A percentile compares a stretch with the other conserved stretches of the same genome.
Conservation (phyloP, 2,329 filamentous ascomycete genomes). For the Monilinia laxa region DNA sequence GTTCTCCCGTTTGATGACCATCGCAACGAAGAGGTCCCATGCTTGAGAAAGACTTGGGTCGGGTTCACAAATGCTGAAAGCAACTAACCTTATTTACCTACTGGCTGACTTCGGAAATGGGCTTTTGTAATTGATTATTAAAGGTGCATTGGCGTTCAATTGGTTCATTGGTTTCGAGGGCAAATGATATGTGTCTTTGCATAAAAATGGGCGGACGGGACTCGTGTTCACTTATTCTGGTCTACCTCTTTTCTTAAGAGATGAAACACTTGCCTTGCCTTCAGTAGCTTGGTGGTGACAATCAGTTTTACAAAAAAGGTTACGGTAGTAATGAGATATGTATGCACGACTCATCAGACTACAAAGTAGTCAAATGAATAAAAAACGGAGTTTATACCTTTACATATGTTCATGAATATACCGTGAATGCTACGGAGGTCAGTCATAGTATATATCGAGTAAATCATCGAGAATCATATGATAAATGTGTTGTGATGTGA, state of each 20-base stretch:
- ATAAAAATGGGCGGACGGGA: constrained; percentile 24
- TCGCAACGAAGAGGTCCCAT: constrained; percentile 32
- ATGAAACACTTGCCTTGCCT: constrained; percentile 10
- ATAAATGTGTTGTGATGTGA: not conserved
- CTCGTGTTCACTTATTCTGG: constrained; percentile 21
- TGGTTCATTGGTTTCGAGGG: constrained; percentile 22
- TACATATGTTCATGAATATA: not conserved
- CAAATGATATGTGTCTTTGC: constrained; percentile 24
- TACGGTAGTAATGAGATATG: constrained; percentile 22
- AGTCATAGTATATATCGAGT: not conserved
- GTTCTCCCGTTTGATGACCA: constrained; percentile 29
- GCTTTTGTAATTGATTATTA: constrained; percentile 24
- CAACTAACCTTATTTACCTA: constrained; percentile 18
- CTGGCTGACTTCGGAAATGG: constrained; percentile 5
- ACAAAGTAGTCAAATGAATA: constrained; percentile 16
- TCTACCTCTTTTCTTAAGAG: constrained; percentile 20
- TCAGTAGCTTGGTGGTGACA: constrained; percentile 14
- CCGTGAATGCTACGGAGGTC: not conserved
- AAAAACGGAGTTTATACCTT: constrained; percentile 21
- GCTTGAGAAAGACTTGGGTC: constrained; percentile 35
- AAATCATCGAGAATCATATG: not conserved
- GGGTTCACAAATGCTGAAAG: constrained; percentile 25
- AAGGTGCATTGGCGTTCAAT: constrained; percentile 27
- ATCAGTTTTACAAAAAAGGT: constrained; percentile 17
- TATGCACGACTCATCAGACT: constrained; percentile 14